phyloP scores from a whole-genome alignment of 345 rosid genomes.

The Crucihimalaya himalaica region DNA sequence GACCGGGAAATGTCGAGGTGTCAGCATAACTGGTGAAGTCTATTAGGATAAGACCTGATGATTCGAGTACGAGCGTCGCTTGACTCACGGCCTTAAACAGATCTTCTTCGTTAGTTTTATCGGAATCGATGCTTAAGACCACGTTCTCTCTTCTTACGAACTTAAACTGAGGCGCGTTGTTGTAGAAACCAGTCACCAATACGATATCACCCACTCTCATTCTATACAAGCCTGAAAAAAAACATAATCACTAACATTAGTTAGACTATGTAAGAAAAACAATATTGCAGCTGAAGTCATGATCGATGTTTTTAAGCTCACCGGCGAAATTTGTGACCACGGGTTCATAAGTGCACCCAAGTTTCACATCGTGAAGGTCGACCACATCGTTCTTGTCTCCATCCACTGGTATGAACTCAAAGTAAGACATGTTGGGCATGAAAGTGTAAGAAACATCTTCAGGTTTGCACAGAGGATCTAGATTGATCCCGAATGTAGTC shows the following conservation, averaged over 20 bases:
- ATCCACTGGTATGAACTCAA: slow-evolving; percentile 74
- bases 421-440: slow-evolving; percentile 85
- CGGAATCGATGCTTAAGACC: slow-evolving; percentile 76
- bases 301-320: slow-evolving; percentile 20
- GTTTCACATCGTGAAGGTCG: slow-evolving; percentile 70
- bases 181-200: slow-evolving; percentile 75
- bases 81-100: slow-evolving; percentile 65
- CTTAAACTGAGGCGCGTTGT: slow-evolving; percentile 79
- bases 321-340: slow-evolving; percentile 92
- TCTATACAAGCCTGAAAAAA: slow-evolving; percentile 64
- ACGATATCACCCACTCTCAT: slow-evolving; percentile 89
- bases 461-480: slow-evolving; percentile 71
- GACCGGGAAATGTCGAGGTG: slow-evolving; percentile 75
- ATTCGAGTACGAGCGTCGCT: slow-evolving; percentile 55
- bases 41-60: slow-evolving; percentile 53
- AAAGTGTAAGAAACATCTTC: slow-evolving; percentile 81
- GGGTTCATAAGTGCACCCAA: slow-evolving; percentile 76
- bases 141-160: slow-evolving; percentile 80
- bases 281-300: neutral
- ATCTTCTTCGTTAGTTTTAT: slow-evolving; percentile 89
- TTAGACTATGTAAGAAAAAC: slow-evolving; percentile 9
- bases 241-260: neutral
- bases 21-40: slow-evolving; percentile 85
- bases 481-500: slow-evolving; percentile 79
- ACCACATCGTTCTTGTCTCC: slow-evolving; percentile 48